Base-by-base conservation (phyloP, 1,284 basidiomycete species). In the Puccinia hordei region DNA sequence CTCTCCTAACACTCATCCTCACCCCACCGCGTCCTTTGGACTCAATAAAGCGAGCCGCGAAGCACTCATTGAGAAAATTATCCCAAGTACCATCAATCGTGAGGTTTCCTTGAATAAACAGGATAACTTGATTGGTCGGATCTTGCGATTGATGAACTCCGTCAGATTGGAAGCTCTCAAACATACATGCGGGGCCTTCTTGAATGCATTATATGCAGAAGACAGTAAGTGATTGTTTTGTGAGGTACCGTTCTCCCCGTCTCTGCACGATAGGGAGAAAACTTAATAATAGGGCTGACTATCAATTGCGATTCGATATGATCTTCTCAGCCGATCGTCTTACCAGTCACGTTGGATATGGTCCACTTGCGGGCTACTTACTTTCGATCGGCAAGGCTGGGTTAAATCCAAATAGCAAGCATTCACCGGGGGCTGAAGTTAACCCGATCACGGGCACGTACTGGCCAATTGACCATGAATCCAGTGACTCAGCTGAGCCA, bases 391-490 rank as follows among this genome's bases (percentile, higher is more conserved):
- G 74, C 22, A 65, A 77, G 49, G 33, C 61, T 2, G 73, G 59
- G 10, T 49, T 76, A n/a, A 65, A 63, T 65, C 46, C 73, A 4
- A 46, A 66, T 33, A 76, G 63, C 33, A 53, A 46, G 33, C 49
- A 77, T 66, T 17, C n/a, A 13, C 12, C 61, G 2, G 38, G 22
- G 27, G 15, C 61, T 2, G 38, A 76, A 22, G 35, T 76, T 3
- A 76, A 76, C n/a, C 73, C 73, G 35, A 76, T 76, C 61, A 76
- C 73, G 55, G 73, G 73, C 0, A 55, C 73, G n/a, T 51, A 38
- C 44, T 76, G 61, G 57, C 22, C 57, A 12, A 27, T 38, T 13
- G 61, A n/a, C n/a, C n/a, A n/a, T 8, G 71, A 55, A 17, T 57
- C 71, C 19, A 46, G 9, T 33, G 73, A 76, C n/a, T 38, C 24